Evolutionary conservation across 164 flowering plant genomes (phyloP).

Genomic region (Euptelea pleiosperma): DNA sequence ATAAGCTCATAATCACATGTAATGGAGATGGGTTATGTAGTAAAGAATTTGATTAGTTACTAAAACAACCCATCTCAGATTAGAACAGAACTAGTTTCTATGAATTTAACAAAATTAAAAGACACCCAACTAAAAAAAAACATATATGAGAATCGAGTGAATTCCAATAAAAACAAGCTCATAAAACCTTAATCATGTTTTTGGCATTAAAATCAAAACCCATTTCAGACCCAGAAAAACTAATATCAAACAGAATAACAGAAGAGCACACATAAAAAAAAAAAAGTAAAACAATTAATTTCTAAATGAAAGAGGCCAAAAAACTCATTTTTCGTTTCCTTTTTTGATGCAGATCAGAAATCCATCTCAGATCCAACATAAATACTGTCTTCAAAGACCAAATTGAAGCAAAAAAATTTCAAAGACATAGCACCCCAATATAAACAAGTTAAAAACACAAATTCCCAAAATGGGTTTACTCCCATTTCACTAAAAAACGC

Average conservation of each 20-base stretch:
- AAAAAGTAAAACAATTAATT: no score
- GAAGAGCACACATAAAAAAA: neutral
- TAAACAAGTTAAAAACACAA: no score
- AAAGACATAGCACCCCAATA: no score
- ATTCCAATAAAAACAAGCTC: neutral
- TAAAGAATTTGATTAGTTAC: neutral
- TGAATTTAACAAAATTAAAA: neutral
- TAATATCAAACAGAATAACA: neutral
- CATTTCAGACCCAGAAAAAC: neutral
- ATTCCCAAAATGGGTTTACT: neutral
- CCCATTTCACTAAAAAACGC: neutral
- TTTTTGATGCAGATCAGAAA: neutral
- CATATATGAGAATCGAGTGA: neutral
- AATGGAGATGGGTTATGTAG: no score
- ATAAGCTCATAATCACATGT: no score
- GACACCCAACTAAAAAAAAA: neutral
- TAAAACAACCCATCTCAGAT: neutral
- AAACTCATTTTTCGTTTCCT: neutral
- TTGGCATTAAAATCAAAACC: neutral
- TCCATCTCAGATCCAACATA: constrained; percentile 3
- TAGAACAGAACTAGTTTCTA: neutral
- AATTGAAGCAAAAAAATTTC: no score
- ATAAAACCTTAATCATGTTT: neutral
- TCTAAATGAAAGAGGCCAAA: no score
- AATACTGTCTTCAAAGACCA: neutral